Evolutionary conservation across 2,329 filamentous ascomycete species (phyloP), one percentile per base, ranked within the genome.

Genomic region (Ascochyta koolunga): DNA sequence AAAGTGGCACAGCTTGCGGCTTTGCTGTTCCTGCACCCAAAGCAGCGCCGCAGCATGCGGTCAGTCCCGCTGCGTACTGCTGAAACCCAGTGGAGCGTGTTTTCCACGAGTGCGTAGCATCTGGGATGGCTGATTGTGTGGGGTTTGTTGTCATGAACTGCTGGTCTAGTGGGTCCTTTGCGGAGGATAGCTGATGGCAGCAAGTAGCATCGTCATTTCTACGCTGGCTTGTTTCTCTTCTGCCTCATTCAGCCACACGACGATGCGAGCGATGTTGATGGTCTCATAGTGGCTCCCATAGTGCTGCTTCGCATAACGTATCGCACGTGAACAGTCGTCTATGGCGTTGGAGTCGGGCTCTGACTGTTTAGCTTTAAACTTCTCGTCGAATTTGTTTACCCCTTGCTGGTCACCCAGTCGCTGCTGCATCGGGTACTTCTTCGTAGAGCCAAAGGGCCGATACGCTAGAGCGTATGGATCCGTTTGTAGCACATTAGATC

Each of bases 381-480:
- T 62, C 46, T 62, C 55, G 31, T 64, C 64, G 51, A 67, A 66
- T 3, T 52, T 40, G 19, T 67, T 66, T 27, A 42, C 40, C 11
- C 37, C 27, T 39, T 67, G 59, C 27, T 27, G 35, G 24, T 39
- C 27, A 15, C 25, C 27, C 10, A 21, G 29, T 11, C 39, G 24
- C 7, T 32, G 37, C 15, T 44, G 57, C 25, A 49, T 50, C 10
- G 55, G 58, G 22, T 58, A 33, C 10, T 56, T 19, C 15, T 29
- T n/a, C 58, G 68, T 61, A 41, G 57, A 68, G 15, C 67, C 62
- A 15, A 35, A 40, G 51, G 67, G 67, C 16, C 57, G 54, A 42
- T 66, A 54, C 29, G 64, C 66, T 35, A 70, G 41, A 31, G 56
- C 41, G 45, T 65, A 66, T 3, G 62, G 62, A 29, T 66, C 61